Evolutionary conservation across 2,329 filamentous ascomycete genomes (phyloP).

Genomic region (Paecilomyces dactylethromorphus): DNA sequence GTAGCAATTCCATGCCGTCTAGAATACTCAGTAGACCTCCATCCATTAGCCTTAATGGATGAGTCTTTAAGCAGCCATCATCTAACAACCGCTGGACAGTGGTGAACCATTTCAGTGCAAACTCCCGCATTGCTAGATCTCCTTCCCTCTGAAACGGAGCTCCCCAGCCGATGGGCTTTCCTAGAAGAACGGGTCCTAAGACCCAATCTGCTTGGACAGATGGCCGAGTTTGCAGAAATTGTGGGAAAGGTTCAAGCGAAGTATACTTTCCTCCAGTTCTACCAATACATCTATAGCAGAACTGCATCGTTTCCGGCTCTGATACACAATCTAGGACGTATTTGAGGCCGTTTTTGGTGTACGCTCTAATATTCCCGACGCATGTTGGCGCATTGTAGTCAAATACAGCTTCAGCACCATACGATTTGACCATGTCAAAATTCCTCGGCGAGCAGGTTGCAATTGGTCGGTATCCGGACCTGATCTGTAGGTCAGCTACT

Average conservation of each 20-base stretch:
- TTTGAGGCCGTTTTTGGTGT: conserved; percentile 32
- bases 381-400: conserved; percentile 37
- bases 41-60: not conserved
- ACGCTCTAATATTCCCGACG: conserved; percentile 28
- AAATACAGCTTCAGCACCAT: conserved; percentile 41
- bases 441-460: conserved; percentile 41
- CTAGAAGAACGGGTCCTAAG: too few relatives aligned
- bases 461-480: conserved; percentile 35
- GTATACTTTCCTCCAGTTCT: not conserved
- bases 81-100: not conserved
- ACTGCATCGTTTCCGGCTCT: not conserved
- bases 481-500: conserved; percentile 8
- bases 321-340: conserved; percentile 41
- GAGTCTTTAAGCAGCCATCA: not conserved
- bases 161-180: too few relatives aligned
- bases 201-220: too few relatives aligned
- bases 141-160: too few relatives aligned
- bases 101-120: not conserved
- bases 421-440: conserved; percentile 32
- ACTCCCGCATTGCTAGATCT: not conserved
- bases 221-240: too few relatives aligned
- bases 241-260: not conserved
- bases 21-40: not conserved
- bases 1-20: not conserved
- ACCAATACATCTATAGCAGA: too few relatives aligned